Percentiles rank a stretch among this genome's conserved stretches.
Evolutionary conservation across 108 stramenopile genomes (phyloP).

Genomic region (Cyclostephanos tholiformis): DNA sequence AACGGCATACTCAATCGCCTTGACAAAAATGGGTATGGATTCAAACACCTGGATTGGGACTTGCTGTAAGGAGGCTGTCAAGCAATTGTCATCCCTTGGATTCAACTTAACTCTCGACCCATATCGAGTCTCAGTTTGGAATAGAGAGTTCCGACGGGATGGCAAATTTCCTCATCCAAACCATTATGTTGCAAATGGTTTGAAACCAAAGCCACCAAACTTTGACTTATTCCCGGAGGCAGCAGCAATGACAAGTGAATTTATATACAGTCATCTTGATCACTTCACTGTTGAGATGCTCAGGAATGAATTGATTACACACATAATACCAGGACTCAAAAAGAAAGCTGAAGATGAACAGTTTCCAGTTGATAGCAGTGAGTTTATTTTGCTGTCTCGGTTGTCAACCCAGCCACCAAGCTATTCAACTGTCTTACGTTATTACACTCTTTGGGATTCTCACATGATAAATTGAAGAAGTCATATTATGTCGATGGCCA

Average conservation of each 20-base stretch:
- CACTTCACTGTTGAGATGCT: conserved; percentile 13
- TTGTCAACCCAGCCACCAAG: not conserved
- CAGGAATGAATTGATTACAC: conserved; percentile 9
- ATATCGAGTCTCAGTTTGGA: conserved; percentile 1
- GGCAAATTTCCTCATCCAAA: not conserved
- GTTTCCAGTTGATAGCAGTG: not conserved
- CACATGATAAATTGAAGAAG: not conserved
- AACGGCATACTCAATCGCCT: not conserved
- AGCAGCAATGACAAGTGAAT: not conserved
- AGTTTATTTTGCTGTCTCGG: not conserved
- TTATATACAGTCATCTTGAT: conserved; percentile 5
- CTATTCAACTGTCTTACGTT: not conserved
- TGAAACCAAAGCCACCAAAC: not conserved
- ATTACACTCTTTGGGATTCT: not conserved
- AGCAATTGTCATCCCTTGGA: not conserved
- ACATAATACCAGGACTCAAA: not conserved
- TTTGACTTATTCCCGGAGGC: conserved; percentile 6
- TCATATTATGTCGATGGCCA: conserved; percentile 9
- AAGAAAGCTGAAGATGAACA: not conserved
- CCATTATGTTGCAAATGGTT: not conserved
- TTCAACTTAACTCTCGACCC: too few relatives aligned
- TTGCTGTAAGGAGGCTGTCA: not conserved
- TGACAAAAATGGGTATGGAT: not conserved
- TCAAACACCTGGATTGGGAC: not conserved
- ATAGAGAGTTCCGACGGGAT: not conserved